Base-by-base conservation (phyloP, 352 stramenopile genomes). In the Aphanomyces cochlioides region DNA sequence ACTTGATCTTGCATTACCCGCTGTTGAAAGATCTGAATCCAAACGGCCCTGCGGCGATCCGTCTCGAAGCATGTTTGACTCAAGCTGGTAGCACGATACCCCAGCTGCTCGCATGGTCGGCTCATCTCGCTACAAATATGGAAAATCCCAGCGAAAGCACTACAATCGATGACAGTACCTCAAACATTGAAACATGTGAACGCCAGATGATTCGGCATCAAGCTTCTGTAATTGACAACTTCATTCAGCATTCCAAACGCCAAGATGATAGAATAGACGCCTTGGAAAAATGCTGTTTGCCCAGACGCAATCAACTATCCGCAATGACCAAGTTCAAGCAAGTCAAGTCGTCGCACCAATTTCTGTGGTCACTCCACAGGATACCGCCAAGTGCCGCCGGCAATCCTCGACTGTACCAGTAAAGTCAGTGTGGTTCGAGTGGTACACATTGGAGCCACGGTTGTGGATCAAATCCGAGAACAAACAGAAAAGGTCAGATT, bases 361-460 rank as follows among this genome's bases (percentile, higher is more conserved):
- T 53, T 15, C 45, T 19, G 45, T n/a, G n/a, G 13, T 19, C 45
- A 53, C 13, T 15, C 13, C 13, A 19, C 45, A 15, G 45, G n/a
- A 53, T 19, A 2, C n/a, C 45, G 2, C 13, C 45, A n/a, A 53
- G n/a, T 53, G 45, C 45, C 45, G 45, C 13, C 45, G 13, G 45
- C n/a, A 53, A 53, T 53, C 45, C 45, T n/a, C 13, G 13, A 53
- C 45, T n/a, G n/a, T 19, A 19, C 45, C 13, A n/a, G 13, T 19
- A 2, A 53, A 53, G 13, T 15, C 65, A 3, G 40, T 72, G 28
- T 77, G 69, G 73, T 73, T 73, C 47, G 73, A 69, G 19, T 74
- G 75, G 72, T 79, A 72, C 38, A 73, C 75, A n/a, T 66, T 64
- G 7, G 69, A 66, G 36, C 72, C 68, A 3, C 54, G 65, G 2